Conservation (phyloP, 2,329 filamentous ascomycete species). For the Ophiostoma himal-ulmi region DNA sequence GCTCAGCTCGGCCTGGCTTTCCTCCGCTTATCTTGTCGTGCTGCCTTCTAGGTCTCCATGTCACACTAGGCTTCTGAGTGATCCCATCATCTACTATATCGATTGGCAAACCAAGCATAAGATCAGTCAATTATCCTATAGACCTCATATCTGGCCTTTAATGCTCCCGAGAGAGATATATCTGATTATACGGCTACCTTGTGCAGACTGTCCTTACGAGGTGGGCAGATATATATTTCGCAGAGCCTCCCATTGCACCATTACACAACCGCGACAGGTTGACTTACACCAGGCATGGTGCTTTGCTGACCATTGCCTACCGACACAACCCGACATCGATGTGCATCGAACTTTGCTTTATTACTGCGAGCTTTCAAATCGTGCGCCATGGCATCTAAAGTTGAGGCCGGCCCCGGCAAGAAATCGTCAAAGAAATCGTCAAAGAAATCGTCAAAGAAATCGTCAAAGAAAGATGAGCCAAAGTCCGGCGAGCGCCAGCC, state of each 20-base stretch:
- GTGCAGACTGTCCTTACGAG: not conserved
- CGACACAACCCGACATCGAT: not conserved
- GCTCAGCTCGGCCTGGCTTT: not conserved
- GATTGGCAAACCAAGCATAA: not conserved
- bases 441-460: not conserved
- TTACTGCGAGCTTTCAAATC: not conserved
- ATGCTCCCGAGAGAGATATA: not conserved
- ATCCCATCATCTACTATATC: not conserved
- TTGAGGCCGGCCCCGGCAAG: not conserved
- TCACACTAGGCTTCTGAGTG: not conserved
- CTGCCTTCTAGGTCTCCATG: not conserved
- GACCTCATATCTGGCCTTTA: not conserved
- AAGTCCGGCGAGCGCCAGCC: not conserved
- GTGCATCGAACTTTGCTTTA: not conserved
- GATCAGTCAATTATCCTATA: not conserved
- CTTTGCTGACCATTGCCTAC: not conserved
- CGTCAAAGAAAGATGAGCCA: not conserved
- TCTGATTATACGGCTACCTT: not conserved
- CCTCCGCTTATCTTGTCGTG: not conserved
- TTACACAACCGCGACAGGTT: not conserved
- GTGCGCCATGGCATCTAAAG: not conserved
- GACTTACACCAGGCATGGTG: not conserved
- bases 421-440: not conserved
- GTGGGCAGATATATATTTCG: not conserved
- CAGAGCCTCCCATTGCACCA: not conserved